Percentiles rank a stretch among this genome's conserved stretches.
These are phyloP conservation scores for Cantharellus cinnabarinus DNA, from an alignment of 768 basidiomycete species.

Conservation along the genomic window DNA sequence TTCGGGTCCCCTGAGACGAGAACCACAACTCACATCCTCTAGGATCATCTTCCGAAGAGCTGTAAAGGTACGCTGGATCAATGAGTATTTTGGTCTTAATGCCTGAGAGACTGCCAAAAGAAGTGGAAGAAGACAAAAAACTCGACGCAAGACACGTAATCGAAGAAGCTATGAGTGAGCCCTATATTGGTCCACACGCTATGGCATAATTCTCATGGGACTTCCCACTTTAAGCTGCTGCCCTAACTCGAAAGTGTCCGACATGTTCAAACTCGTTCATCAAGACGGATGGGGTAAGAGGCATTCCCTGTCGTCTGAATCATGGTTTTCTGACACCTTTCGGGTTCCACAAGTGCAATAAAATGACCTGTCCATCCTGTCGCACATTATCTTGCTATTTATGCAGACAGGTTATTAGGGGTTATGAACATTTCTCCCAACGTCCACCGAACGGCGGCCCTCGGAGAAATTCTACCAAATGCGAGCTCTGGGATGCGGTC, in stretches of 20 bases:
- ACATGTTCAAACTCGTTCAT: slow-evolving; percentile 67
- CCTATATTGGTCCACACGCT: not conserved
- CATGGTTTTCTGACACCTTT: slow-evolving; percentile 3
- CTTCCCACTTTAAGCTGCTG: slow-evolving; percentile 30
- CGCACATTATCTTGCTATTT: slow-evolving; percentile 61
- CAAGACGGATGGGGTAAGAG: slow-evolving; percentile 52
- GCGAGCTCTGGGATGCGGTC: not conserved
- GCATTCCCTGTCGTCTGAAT: not conserved
- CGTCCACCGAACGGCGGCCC: not conserved
- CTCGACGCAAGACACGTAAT: slow-evolving; percentile 57
- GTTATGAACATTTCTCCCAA: slow-evolving; percentile 54
- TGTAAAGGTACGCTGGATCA: slow-evolving; percentile 37
- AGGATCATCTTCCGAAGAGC: slow-evolving; percentile 68
- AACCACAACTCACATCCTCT: slow-evolving; percentile 4
- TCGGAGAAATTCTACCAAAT: not conserved
- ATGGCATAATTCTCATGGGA: not conserved
- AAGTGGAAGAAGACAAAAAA: slow-evolving; percentile 53
- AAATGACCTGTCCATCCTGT: slow-evolving; percentile 69
- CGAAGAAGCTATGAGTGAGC: slow-evolving; percentile 84
- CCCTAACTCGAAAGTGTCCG: slow-evolving; percentile 76
- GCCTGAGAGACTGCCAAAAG: slow-evolving; percentile 18
- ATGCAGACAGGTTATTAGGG: slow-evolving; percentile 49
- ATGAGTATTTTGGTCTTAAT: not conserved
- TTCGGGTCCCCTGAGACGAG: not conserved
- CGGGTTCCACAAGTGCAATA: slow-evolving; percentile 51